phyloP scores from a whole-genome alignment of 1,139 yeast species.

The Kurtzmaniella quercitrusa region DNA sequence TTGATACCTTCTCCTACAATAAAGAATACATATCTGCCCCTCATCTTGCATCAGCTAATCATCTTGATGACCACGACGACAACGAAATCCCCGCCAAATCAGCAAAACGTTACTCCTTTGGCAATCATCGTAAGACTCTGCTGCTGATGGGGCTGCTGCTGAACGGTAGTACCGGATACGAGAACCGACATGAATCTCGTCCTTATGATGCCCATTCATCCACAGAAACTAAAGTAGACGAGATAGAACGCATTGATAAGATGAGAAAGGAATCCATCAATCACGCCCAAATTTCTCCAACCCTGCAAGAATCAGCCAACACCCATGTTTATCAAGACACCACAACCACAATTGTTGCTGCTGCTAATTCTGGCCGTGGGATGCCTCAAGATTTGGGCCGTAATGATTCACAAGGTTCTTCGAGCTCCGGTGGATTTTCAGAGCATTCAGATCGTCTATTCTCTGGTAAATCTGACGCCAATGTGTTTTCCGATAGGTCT shows the following conservation, averaged over 20 bases:
- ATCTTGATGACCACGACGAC: conserved; percentile 58
- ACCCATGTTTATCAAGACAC: not conserved
- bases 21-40: not conserved
- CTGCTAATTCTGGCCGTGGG: not conserved
- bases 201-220: not conserved
- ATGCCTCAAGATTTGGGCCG: not conserved
- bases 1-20: not conserved
- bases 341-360: not conserved
- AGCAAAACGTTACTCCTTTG: not conserved
- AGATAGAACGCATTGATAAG: not conserved
- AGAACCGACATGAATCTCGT: not conserved
- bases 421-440: not conserved
- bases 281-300: not conserved
- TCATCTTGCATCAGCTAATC: not conserved
- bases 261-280: not conserved
- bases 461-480: conserved; percentile 1
- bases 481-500: not conserved
- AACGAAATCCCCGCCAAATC: conserved; percentile 58
- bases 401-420: not conserved
- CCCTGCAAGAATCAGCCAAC: not conserved
- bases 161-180: not conserved
- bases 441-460: conserved; percentile 1
- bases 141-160: not conserved
- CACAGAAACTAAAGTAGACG: not conserved
- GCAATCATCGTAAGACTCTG: not conserved